phyloP scores from a whole-genome alignment of 441 rosid genomes.

The Viola pubescens region DNA sequence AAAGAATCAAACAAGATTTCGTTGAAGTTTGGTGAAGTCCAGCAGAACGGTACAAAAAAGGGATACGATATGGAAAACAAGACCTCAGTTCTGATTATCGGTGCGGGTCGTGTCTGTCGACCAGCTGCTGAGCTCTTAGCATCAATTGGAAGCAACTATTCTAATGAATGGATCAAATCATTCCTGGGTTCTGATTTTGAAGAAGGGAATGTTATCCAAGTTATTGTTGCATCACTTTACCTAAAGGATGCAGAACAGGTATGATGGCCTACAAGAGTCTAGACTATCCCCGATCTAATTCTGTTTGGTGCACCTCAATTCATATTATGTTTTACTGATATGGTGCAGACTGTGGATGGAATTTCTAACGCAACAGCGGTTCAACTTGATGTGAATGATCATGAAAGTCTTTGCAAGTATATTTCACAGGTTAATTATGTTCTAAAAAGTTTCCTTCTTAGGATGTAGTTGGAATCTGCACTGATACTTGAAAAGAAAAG shows the following conservation, averaged over 20 bases:
- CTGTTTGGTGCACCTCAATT: constrained; percentile 4
- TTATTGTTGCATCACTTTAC: constrained; percentile 78
- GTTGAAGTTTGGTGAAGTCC: constrained; percentile 45
- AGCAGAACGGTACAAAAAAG: constrained; percentile 33
- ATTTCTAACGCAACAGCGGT: constrained; percentile 66
- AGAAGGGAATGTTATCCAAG: constrained; percentile 46
- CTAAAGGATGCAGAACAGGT: constrained; percentile 96
- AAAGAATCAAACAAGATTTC: constrained; percentile 40
- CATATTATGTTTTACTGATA: not conserved
- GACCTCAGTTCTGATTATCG: constrained; percentile 64
- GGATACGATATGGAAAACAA: constrained; percentile 29
- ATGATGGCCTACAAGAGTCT: constrained; percentile 8
- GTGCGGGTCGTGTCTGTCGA: constrained; percentile 92
- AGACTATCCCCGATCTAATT: constrained; percentile 3
- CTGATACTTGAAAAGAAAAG: too few relatives aligned
- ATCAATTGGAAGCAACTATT: constrained; percentile 41
- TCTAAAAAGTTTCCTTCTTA: constrained; percentile 1
- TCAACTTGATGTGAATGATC: constrained; percentile 69
- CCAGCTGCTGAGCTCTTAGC: constrained; percentile 82
- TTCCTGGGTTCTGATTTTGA: constrained; percentile 33
- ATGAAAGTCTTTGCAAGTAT: constrained; percentile 50
- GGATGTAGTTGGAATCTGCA: too few relatives aligned
- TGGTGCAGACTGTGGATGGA: constrained; percentile 62
- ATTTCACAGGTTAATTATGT: constrained; percentile 57
- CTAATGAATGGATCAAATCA: constrained; percentile 39